A percentile compares a stretch with the other conserved stretches of the same genome.
phyloP scores from a whole-genome alignment of 371 early-diverging fungal genomes.

The Mucor piriformis region DNA sequence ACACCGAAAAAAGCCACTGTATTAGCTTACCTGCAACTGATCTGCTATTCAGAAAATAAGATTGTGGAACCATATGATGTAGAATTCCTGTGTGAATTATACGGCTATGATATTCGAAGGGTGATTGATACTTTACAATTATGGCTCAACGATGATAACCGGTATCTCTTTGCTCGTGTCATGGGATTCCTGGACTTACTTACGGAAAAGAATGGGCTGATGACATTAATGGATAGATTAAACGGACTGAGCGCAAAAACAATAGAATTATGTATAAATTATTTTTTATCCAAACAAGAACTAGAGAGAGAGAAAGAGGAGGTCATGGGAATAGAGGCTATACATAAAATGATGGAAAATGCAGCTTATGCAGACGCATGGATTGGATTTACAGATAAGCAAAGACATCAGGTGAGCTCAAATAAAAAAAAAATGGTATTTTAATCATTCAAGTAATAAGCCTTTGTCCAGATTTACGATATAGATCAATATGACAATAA shows the following conservation, averaged over 20 bases:
- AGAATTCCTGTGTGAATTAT: conserved; percentile 21
- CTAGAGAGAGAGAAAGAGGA: not conserved
- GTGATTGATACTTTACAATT: conserved; percentile 38
- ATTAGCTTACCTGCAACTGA: conserved; percentile 34
- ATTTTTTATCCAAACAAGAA: not conserved
- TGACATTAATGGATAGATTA: conserved; percentile 2
- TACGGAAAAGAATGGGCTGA: not conserved
- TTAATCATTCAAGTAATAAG: too few species aligned
- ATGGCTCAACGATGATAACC: conserved; percentile 26
- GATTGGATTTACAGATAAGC: conserved; percentile 10
- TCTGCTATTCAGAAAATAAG: conserved; percentile 24
- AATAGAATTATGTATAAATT: conserved; percentile 4
- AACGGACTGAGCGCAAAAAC: not conserved
- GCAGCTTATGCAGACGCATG: conserved; percentile 26
- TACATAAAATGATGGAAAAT: conserved; percentile 9
- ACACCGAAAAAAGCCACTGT: conserved; percentile 21
- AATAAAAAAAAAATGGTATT: too few species aligned
- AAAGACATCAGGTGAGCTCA: conserved; percentile 24
- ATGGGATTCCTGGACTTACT: conserved; percentile 8
- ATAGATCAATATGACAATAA: conserved; percentile 22
- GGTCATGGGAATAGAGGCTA: conserved; percentile 11
- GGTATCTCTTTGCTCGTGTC: conserved; percentile 13
- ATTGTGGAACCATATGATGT: conserved; percentile 24
- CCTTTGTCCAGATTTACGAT: conserved; percentile 32
- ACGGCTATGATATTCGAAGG: conserved; percentile 30